Base-by-base conservation (phyloP, 2,329 filamentous ascomycete genomes). In the Albophoma yamanashiensis region DNA sequence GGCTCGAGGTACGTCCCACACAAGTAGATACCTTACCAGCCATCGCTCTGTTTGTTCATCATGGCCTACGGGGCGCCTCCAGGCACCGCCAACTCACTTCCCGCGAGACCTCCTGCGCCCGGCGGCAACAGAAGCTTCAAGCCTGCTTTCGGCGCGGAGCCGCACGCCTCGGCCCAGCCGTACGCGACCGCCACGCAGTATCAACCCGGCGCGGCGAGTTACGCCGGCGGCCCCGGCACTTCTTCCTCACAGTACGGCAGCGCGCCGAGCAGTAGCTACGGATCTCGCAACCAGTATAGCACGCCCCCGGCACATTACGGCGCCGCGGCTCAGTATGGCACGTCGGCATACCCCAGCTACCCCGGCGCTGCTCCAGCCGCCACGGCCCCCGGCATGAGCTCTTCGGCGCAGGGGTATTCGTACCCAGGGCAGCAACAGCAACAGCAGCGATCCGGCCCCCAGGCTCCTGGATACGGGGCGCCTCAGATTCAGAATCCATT, bases 21-120 rank as follows among this genome's bases (percentile, higher is more conserved):
- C 62, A 66, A 59, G 59, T 27, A 59, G 66, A 53, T 14, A 53
- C 36, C 36, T 38, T 38, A 14, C 27, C 40, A 57, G 40, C 42
- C 56, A n/a, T 58, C 64, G 59, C 56, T 64, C 60, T 66, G 64
- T 65, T 68, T 80, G 76, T 86, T 86, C 83, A 86, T 86, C 82
- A 93, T 93, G 90, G 88, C 89, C 77, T 91, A 91, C 82, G 88
- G 89, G 76, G 88, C 87, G 72, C 88, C 89, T 88, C 88, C 90
- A 91, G 89, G 89, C 68, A 74, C 76, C 68, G 42, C 40, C 56
- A 74, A 65, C 70, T 74, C 73, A 67, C 87, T 95, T 45, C 91
- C 91, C 65, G 86, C 90, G 64, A 87, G 89, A 67, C 91, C 90
- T 63, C 89, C 90, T 50, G 83, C 86, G 58, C 79, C 85, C 63